These are phyloP conservation scores for Hypseocharis bilobata DNA, from an alignment of 441 rosid species.

Conservation along the genomic window DNA sequence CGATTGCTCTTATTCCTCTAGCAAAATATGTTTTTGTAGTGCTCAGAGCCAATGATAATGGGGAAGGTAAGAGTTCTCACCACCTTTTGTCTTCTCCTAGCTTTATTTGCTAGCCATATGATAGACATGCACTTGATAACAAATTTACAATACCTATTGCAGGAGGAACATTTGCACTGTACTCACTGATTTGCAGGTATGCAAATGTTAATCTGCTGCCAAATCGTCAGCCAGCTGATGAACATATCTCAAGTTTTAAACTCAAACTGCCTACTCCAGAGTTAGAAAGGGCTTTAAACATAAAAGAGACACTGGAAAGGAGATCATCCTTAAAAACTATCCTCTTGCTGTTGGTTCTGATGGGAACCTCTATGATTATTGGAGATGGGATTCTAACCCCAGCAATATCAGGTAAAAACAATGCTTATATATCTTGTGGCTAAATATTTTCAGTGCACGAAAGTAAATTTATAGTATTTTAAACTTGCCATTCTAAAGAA, in stretches of 20 bases:
- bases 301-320: slow-evolving; percentile 66
- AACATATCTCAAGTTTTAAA: slow-evolving; percentile 72
- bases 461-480: neutral
- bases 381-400: slow-evolving; percentile 96
- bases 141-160: slow-evolving; percentile 24
- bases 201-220: slow-evolving; percentile 83
- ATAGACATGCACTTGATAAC: slow-evolving; percentile 6
- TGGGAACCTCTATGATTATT: slow-evolving; percentile 95
- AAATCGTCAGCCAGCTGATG: slow-evolving; percentile 84
- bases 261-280: slow-evolving; percentile 95
- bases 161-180: slow-evolving; percentile 96
- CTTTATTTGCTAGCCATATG: neutral
- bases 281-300: slow-evolving; percentile 63
- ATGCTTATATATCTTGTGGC: slow-evolving; percentile 5
- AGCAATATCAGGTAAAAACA: slow-evolving; percentile 67
- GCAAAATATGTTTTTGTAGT: slow-evolving; percentile 84
- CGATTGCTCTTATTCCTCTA: slow-evolving; percentile 77
- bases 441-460: neutral
- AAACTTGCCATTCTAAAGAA: neutral
- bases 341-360: slow-evolving; percentile 67
- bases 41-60: slow-evolving; percentile 91
- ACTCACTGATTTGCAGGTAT: slow-evolving; percentile 75
- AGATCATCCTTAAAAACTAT: slow-evolving; percentile 60
- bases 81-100: neutral
- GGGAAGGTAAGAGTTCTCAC: slow-evolving; percentile 58